Conservation (phyloP, 331 rosid species). For the Quercus tomentella region DNA sequence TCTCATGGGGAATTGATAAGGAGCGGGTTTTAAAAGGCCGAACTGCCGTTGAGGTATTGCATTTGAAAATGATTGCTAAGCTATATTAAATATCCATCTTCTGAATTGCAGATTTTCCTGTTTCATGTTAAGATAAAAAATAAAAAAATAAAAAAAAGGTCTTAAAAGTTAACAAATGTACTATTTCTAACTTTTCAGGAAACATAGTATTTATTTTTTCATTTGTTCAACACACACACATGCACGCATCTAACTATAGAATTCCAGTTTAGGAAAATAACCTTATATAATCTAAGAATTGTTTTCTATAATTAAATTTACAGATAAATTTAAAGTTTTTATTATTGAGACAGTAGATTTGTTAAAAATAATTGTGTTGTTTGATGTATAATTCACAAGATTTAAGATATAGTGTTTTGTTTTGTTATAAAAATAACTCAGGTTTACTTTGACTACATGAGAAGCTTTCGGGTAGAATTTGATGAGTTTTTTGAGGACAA, state of each 20-base stretch:
- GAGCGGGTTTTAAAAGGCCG: conserved; percentile 92
- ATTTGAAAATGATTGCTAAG: not conserved
- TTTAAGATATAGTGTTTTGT: conserved; percentile 13
- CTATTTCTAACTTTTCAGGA: too few relatives aligned
- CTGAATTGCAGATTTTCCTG: not conserved
- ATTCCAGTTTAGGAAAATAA: not conserved
- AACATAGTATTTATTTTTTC: not conserved
- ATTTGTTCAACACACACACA: not conserved
- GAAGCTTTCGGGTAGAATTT: conserved; percentile 95
- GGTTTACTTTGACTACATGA: conserved; percentile 99
- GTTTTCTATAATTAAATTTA: not conserved
- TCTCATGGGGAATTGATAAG: conserved; percentile 96
- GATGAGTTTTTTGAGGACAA: conserved; percentile 76
- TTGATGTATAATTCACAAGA: not conserved
- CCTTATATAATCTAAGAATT: not conserved
- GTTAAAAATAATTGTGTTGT: not conserved
- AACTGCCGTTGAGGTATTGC: conserved; percentile 86
- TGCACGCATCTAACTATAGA: not conserved
- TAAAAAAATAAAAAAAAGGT: not conserved
- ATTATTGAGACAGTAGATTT: not conserved
- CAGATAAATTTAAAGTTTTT: not conserved
- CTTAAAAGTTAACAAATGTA: not conserved
- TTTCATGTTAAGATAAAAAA: not conserved
- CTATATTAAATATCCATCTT: not conserved
- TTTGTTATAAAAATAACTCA: conserved; percentile 22